These are phyloP conservation scores for Barbarea vulgaris DNA, from an alignment of 345 rosid species.

Conservation along the genomic window DNA sequence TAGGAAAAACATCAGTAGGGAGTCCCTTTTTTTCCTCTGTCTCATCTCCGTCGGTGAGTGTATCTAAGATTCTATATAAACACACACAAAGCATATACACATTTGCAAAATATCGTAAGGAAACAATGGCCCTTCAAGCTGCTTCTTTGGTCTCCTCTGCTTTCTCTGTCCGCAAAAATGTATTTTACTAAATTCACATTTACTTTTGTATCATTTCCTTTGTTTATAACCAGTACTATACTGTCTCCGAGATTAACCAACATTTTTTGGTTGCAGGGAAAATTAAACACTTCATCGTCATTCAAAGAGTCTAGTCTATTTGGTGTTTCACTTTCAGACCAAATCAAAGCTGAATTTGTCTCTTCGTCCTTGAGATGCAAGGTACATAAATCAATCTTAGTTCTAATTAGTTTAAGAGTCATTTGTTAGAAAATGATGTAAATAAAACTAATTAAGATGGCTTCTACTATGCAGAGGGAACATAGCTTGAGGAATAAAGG, in stretches of 20 bases:
- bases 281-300: conserved; percentile 38
- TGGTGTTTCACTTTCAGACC: conserved; percentile 71
- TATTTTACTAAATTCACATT: conserved; percentile 23
- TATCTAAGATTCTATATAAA: conserved; percentile 20
- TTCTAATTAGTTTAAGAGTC: not conserved
- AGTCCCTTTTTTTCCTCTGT: conserved; percentile 2
- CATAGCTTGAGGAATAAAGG: conserved; percentile 43
- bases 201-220: not conserved
- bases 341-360: conserved; percentile 54
- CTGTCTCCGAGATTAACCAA: conserved; percentile 5
- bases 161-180: conserved; percentile 65
- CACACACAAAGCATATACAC: conserved; percentile 15
- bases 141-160: conserved; percentile 74
- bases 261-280: conserved; percentile 53
- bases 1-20: conserved; percentile 15
- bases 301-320: conserved; percentile 72
- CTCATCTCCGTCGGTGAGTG: conserved; percentile 33
- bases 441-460: not conserved
- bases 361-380: conserved; percentile 63
- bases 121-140: conserved; percentile 66
- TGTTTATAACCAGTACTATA: not conserved
- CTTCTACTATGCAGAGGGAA: conserved; percentile 49
- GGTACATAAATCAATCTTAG: conserved; percentile 41
- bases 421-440: not conserved
- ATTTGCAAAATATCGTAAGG: conserved; percentile 8